Conservation (phyloP, 257 asterid species). For the Solanum lycopersicoides region DNA sequence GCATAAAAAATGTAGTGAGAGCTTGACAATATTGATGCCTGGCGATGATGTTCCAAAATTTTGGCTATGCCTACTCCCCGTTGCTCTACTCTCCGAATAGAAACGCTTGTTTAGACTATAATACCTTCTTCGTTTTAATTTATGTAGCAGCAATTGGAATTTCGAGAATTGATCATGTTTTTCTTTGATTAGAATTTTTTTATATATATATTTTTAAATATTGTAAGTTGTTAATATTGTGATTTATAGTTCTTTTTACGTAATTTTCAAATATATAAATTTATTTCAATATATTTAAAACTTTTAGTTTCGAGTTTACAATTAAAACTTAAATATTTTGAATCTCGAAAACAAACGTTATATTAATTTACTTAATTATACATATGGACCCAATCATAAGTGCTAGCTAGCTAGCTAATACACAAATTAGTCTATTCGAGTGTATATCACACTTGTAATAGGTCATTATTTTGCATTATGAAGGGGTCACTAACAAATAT, state of each 20-base stretch:
- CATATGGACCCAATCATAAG: not conserved
- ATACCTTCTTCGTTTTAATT: not conserved
- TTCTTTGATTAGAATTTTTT: no score
- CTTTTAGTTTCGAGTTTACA: not conserved
- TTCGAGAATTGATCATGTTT: not conserved
- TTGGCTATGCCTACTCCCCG: constrained; percentile 8
- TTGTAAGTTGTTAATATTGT: not conserved
- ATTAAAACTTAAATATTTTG: no score
- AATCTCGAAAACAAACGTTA: no score
- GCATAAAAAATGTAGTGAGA: not conserved
- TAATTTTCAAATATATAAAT: no score
- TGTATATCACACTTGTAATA: not conserved
- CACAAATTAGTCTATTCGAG: not conserved
- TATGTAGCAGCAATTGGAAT: not conserved
- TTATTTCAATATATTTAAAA: not conserved
- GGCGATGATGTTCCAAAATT: constrained; percentile 12
- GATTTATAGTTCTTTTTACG: no score
- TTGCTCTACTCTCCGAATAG: not conserved
- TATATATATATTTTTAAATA: no score
- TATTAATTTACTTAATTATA: not conserved
- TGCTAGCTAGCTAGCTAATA: not conserved
- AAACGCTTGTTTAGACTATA: not conserved
- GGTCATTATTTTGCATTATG: not conserved
- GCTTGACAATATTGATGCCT: constrained; percentile 12
- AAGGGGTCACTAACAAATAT: not conserved